Percentiles rank a stretch among this genome's conserved stretches.
phyloP scores from a whole-genome alignment of 345 rosid species.

The Angophora floribunda region DNA sequence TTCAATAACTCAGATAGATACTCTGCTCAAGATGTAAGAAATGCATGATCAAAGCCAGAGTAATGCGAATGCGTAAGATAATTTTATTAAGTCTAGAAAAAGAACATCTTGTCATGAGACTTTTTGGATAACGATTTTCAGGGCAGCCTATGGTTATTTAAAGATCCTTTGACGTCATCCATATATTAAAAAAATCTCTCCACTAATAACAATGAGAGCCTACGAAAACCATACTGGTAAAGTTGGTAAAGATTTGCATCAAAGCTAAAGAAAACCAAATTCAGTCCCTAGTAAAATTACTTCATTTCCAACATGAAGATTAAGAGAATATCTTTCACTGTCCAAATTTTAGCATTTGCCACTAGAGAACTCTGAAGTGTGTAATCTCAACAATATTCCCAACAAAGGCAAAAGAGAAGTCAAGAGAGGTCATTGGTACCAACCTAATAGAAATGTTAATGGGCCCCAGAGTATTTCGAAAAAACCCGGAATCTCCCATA shows the following conservation, averaged over 20 bases:
- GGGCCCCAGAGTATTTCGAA: constrained; percentile 82
- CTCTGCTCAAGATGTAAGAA: not conserved
- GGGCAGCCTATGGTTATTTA: not conserved
- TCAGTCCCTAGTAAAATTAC: not conserved
- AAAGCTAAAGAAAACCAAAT: not conserved
- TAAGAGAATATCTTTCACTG: not conserved
- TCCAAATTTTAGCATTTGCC: not conserved
- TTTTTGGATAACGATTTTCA: not conserved
- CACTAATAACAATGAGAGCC: not conserved
- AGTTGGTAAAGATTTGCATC: not conserved
- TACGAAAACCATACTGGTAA: not conserved
- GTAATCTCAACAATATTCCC: not conserved
- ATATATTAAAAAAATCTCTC: not conserved
- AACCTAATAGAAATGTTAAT: constrained; percentile 61
- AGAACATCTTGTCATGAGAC: not conserved
- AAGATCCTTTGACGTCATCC: not conserved
- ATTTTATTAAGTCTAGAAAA: not conserved
- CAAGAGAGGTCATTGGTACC: not conserved
- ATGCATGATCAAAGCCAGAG: not conserved
- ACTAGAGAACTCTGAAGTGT: not conserved
- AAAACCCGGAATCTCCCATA: constrained; percentile 95
- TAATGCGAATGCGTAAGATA: not conserved
- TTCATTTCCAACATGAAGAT: not conserved
- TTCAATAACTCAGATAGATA: not conserved
- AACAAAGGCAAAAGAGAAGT: not conserved